Evolutionary conservation across 352 stramenopile species (phyloP), one percentile per base, ranked within the genome.

Genomic region (Phytopythium aichiense): DNA sequence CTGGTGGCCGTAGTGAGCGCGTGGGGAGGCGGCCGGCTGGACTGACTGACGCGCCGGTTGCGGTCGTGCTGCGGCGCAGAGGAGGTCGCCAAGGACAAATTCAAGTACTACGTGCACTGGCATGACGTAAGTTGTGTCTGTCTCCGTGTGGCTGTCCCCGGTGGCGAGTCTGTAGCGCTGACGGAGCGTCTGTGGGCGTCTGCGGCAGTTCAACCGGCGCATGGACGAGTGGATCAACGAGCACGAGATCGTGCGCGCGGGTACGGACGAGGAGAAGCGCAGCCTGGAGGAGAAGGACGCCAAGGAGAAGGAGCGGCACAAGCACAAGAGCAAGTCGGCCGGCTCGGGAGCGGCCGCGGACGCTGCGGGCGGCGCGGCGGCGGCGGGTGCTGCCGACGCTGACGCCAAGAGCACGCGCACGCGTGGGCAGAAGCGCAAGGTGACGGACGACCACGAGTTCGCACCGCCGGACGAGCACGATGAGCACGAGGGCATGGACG

Each of bases 401-500:
- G 80, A 88, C 18, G 56, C 73, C 4, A 61, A 67, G 25, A 64
- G 57, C 20, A 69, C 72, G 38, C 76, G 81, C 33, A 91, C 84
- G 3, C 73, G 84, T 46, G 84, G 77, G 28, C 81, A 91, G 55
- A 93, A 93, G 67, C 80, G 84, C 57, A 93, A 93, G 67, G 74
- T 67, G n/a, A 59, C 76, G 18, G 78, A 87, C 43, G 74, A 81
- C 46, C 71, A 89, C 59, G 81, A 91, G 31, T 92, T 98, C 61
- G 64, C 81, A 9, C 91, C 96, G 28, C 84, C 94, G 60, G 83
- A 92, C 56, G 91, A 98, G 63, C 90, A 99, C 58, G 96, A 99
- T 69, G 97, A 99, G 72, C 97, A 99, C 67, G 96, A 99, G 89
- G 97, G 97, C 37, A 95, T 99, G 76, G 97, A 99, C 74, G 97